Percentiles rank a stretch among this genome's conserved stretches.
phyloP scores from a whole-genome alignment of 345 rosid genomes.

The thale cress (Arabidopsis thaliana) region DNA sequence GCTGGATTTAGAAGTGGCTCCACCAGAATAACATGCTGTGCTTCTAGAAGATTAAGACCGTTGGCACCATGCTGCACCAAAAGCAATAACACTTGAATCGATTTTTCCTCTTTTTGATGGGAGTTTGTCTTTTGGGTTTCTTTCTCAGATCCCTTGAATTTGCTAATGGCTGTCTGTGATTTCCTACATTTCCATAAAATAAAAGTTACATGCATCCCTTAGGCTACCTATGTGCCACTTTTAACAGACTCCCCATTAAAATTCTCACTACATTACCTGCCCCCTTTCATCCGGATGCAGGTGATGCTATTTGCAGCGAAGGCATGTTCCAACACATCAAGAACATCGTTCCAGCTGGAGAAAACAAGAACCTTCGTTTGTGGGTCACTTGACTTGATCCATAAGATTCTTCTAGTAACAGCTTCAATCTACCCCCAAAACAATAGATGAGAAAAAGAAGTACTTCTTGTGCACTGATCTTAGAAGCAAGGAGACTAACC shows the following conservation, averaged over 20 bases:
- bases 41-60: slow-evolving; percentile 95
- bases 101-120: slow-evolving; percentile 45
- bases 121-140: slow-evolving; percentile 39
- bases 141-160: slow-evolving; percentile 56
- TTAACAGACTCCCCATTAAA: not conserved
- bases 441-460: slow-evolving; percentile 22
- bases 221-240: slow-evolving; percentile 3
- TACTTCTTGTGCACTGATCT: slow-evolving; percentile 21
- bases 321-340: slow-evolving; percentile 92
- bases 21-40: slow-evolving; percentile 90
- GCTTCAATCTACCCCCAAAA: slow-evolving; percentile 79
- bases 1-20: slow-evolving; percentile 98
- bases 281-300: slow-evolving; percentile 89
- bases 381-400: slow-evolving; percentile 78
- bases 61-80: slow-evolving; percentile 96
- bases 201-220: slow-evolving; percentile 11
- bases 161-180: slow-evolving; percentile 79
- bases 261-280: slow-evolving; percentile 61
- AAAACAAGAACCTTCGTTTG: slow-evolving; percentile 88
- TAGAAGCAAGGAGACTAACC: slow-evolving; percentile 50
- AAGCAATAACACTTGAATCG: slow-evolving; percentile 77
- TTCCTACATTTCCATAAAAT: slow-evolving; percentile 57
- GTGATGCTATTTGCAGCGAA: slow-evolving; percentile 70
- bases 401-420: slow-evolving; percentile 80
- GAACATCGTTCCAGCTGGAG: slow-evolving; percentile 99